phyloP scores from a whole-genome alignment of 2,329 filamentous ascomycete species.

The Lithohypha guttulata region DNA sequence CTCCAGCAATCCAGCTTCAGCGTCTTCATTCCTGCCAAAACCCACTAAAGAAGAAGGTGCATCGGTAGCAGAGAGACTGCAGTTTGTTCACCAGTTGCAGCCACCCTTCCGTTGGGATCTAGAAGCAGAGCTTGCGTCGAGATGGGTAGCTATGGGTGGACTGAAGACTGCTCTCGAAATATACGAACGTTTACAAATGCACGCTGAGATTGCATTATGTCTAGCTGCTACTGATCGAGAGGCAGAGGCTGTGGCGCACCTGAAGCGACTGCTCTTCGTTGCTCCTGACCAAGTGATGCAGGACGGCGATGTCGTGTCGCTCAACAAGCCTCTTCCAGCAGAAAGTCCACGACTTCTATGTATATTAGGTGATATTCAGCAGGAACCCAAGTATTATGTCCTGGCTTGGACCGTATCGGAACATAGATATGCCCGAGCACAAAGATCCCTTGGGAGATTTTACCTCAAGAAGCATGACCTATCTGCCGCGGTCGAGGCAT shows the following conservation, averaged over 20 bases:
- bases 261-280: slow-evolving; percentile 70
- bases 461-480: slow-evolving; percentile 59
- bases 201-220: slow-evolving; percentile 90
- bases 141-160: slow-evolving; percentile 85
- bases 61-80: slow-evolving; percentile 61
- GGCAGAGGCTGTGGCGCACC: slow-evolving; percentile 65
- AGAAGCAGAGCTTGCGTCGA: slow-evolving; percentile 80
- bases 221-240: slow-evolving; percentile 70
- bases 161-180: slow-evolving; percentile 86
- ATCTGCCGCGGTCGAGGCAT: slow-evolving; percentile 62
- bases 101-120: slow-evolving; percentile 88
- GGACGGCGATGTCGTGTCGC: slow-evolving; percentile 56
- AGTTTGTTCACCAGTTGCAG: slow-evolving; percentile 72
- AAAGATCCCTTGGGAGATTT: slow-evolving; percentile 73
- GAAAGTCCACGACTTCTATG: slow-evolving; percentile 85
- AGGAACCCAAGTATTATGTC: slow-evolving; percentile 62
- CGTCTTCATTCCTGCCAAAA: slow-evolving; percentile 71
- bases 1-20: slow-evolving; percentile 30
- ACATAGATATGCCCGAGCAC: slow-evolving; percentile 70
- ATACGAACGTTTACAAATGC: slow-evolving; percentile 84
- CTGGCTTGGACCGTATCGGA: slow-evolving; percentile 81
- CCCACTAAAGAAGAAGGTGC: slow-evolving; percentile 68
- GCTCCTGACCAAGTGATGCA: slow-evolving; percentile 42
- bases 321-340: slow-evolving; percentile 54
- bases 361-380: slow-evolving; percentile 82